Evolutionary conservation across 108 stramenopile genomes (phyloP), one percentile per base, ranked within the genome.

Genomic region (Hondaea fermentalgiana): DNA sequence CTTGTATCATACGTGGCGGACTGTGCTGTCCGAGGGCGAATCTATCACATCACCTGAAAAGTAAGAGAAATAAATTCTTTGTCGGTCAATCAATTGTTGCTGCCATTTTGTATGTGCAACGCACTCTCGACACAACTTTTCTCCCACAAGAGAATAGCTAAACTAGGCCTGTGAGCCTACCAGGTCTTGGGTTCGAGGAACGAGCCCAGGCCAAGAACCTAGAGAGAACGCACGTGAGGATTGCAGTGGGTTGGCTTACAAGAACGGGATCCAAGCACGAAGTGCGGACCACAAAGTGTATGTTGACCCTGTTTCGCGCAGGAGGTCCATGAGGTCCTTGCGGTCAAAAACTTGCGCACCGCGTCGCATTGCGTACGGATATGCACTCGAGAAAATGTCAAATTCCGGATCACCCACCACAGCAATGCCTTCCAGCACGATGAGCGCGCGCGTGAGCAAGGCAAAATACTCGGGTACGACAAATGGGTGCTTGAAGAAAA

Each of bases 381-480:
- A 96, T 57, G 94, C 94, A 19, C 96, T 96, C 72, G 92, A 90
- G 92, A 97, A 97, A 17, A 97, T 96, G 87, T 97, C 97, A 92
- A 97, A 97, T 19, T 95, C 91, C 45, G 96, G 96, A 91, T 96
- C 96, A 45, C 96, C 96, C 21, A 89, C 91, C 43, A 97, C 83
- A 8, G 97, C 97, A 88, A 98, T 97, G 12, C 97, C 97, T 88
- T 98, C 97, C 89, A 98, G 91, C 47, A 98, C 88, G 21, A 95
- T 96, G 16, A 98, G 88, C 14, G 96, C 96, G 58, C 97, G 89
- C 2, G 96, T 98, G 44, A 98, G 94, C 72, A 98, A 92, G 1
- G 96, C 96, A 93, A 98, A 98, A 87, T 96, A 98, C 2, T 95
- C 96, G 16, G 97, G 97, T 16, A 97, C 96, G 23, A 90, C 88